Base-by-base conservation (phyloP, 176 grass and related monocot species). In the Carex pumila region DNA sequence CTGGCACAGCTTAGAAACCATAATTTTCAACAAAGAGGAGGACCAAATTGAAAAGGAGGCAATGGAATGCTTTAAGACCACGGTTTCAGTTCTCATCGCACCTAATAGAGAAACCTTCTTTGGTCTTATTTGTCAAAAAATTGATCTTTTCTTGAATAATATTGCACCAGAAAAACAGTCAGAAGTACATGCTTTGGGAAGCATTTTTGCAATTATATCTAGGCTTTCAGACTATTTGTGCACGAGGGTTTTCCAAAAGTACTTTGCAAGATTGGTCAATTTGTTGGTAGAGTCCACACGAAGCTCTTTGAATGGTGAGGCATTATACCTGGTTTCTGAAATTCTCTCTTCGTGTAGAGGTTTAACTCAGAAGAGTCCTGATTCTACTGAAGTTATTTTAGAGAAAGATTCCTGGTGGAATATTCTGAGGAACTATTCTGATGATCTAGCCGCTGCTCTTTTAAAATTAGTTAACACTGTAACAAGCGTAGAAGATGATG, bases 261-360 rank as follows among this genome's bases (percentile, higher is more conserved):
- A 93, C 90, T 95, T 95, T 81, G 79, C 71, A 71, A 65, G 55
- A 67, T 88, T 98, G 80, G 85, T 98, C 81, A 87, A 94, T 89
- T 85, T 61, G 79, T 88, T 91, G 87, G 89, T 81, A 86, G 31
- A 72, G 86, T 91, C 87, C 53, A 34, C 77, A 62, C 31, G 63
- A 57, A 50, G 59, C 73, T 15, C 83, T 71, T 74, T 90, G 77
- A 94, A 95, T 80, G 85, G 83, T 72, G 91, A 89, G 79, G 92
- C 88, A 63, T 90, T 98, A 77, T 98, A 93, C 89, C 86, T 98
- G 79, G 92, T 86, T 64, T 82, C 85, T 90, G 86, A 95, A 90
- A 91, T 98, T 81, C 84, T 98, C 89, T 86, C 84, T 29, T 92
- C 95, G 4, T 98, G 86, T 87, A 94, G 84, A 93, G 88, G 84